Base-by-base conservation (phyloP, 1,284 basidiomycete species). In the Marasmius fiardii region DNA sequence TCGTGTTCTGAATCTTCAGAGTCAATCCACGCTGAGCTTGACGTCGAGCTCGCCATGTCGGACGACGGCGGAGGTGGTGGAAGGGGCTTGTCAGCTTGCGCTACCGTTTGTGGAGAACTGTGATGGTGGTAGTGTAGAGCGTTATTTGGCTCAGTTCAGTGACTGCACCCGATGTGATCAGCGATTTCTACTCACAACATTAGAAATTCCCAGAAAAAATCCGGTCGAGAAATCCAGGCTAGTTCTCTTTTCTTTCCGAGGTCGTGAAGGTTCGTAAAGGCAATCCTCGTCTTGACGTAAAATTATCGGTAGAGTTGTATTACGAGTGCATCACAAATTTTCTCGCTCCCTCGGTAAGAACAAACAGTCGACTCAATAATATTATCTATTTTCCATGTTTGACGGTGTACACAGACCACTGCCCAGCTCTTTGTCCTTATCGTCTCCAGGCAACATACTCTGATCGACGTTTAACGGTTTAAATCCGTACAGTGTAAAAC, bases 391-490 rank as follows among this genome's bases (percentile, higher is more conserved):
- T 18, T 20, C n/a, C 14, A 28, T 18, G n/a, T 7, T 31, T 16
- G 12, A 33, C 26, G 8, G 23, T 20, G 10, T 41, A 16, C 16
- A 41, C n/a, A 16, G 11, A n/a, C n/a, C 16, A 10, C 39, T 41
- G 39, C 39, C 35, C 14, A n/a, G 14, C 26, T 49, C 47, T 14
- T 12, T 14, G 12, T 16, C 28, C 26, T 33, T 33, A 20, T 49
- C 28, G 47, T 49, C 28, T 49, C 47, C 18, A 49, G 47, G 47
- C 28, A 49, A 49, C 47, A 49, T 49, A 7, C 16, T 31, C n/a
- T 41, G 39, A 41, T 41, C 28, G 28, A 31, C 28, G 10, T 31
- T n/a, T n/a, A n/a, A 31, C 28, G 28, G 4, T 4, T 31, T 31
- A 31, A 31, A 10, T 10, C 10, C 28, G 28, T 4, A 31, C 28